Percentiles rank a stretch among this genome's conserved stretches.
These are phyloP conservation scores for Colletotrichum melonis DNA, from an alignment of 2,329 filamentous ascomycete species.

Conservation along the genomic window DNA sequence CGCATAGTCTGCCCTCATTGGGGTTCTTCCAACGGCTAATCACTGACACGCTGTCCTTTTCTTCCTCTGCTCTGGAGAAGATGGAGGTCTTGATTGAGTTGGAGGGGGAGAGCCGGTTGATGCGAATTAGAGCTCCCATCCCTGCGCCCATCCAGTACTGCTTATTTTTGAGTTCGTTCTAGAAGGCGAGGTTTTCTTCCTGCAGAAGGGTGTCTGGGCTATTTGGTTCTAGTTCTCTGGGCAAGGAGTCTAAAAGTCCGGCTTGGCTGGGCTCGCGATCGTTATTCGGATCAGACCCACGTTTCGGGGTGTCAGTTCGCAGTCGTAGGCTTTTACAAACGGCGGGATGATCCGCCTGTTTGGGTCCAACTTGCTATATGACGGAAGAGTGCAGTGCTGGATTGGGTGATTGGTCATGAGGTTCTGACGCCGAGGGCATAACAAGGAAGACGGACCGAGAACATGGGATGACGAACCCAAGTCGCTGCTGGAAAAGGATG, in stretches of 20 bases:
- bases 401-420: not conserved
- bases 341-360: not conserved
- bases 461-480: not conserved
- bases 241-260: not conserved
- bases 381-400: not conserved
- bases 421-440: not conserved
- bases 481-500: not conserved
- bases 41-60: not conserved
- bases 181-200: not conserved
- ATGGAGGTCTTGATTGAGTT: not conserved
- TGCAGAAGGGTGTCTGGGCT: not conserved
- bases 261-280: not conserved
- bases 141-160: not conserved
- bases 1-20: not conserved
- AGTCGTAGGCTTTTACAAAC: not conserved
- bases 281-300: constrained; percentile 4
- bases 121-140: not conserved
- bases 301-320: constrained; percentile 12
- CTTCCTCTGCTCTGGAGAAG: not conserved
- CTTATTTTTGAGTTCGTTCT: constrained; percentile 2
- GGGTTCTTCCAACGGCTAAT: not conserved
- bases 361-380: not conserved
- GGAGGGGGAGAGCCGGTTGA: not conserved
- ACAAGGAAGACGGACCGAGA: not conserved
- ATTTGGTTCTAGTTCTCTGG: not conserved